Evolutionary conservation across 2,329 filamentous ascomycete species (phyloP), one percentile per base, ranked within the genome.

Genomic region (Penicillium sp.): DNA sequence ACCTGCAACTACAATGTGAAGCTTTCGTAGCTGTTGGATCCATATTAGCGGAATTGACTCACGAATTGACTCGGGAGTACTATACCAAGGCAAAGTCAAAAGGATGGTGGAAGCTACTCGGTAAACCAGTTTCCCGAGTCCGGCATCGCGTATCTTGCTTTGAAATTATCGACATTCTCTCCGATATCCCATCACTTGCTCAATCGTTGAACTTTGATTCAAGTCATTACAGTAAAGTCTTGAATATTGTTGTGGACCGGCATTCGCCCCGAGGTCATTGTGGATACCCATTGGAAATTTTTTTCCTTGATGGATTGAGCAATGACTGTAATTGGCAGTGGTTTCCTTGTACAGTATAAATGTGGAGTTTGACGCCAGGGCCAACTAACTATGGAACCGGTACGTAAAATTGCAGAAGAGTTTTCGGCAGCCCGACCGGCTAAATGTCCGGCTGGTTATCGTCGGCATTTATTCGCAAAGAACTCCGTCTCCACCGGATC

Each of bases 1-100:
- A 3, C 61, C 63, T 2, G 63, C 59, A 19, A 63, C 29, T 23
- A 59, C 57, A 33, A 55, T 50, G 27, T 55, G 53, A 21, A 59
- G 31, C 45, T 59, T 59, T 31, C 16, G 45, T 9, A 29, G n/a
- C 45, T 47, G 16, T 47, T 23, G 16, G 4, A 47, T 31, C 2
- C 7, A 31, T 27, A 42, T 47, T 33, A 47, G 45, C 26, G 16
- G 26, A 31, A 6, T n/a, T 47, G 39, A 23, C 39, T 23, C 16
- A 27, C 14, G 25, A 19, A 31, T 29, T 10, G 23, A 46, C 13
- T 27, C 11, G 39, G 19, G n/a, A 29, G 25, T 19, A 31, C 45
- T 27, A 19, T 47, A 47, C 45, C 45, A 47, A n/a, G 26, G 25
- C 27, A 19, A 47, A 47, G 9, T 47, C 45, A 31, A 47, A 47